Evolutionary conservation across 1,284 basidiomycete species (phyloP).

Genomic region (Tylopilus sp.): DNA sequence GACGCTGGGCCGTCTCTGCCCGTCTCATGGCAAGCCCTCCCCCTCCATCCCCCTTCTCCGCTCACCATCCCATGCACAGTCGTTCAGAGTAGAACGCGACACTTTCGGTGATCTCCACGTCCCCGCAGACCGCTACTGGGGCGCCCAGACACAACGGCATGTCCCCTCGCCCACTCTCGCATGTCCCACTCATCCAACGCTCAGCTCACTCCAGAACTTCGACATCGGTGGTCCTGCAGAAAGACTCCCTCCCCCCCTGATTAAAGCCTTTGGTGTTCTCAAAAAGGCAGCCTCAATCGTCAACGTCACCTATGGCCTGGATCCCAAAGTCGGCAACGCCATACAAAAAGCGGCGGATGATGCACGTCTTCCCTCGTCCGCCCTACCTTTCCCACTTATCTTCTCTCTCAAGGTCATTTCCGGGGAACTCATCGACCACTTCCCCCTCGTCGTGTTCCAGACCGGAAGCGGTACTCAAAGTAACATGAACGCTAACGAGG

Average conservation of each 20-base stretch:
- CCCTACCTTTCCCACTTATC: conserved; percentile 5
- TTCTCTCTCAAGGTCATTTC: conserved; percentile 75
- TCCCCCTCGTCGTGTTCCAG: conserved; percentile 99
- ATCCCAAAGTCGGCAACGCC: conserved; percentile 83
- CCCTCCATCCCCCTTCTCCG: neutral
- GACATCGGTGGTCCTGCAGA: conserved; percentile 96
- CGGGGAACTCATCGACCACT: conserved; percentile 92
- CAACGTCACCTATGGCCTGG: conserved; percentile 89
- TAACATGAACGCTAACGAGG: conserved; percentile 99
- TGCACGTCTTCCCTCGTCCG: conserved; percentile 39
- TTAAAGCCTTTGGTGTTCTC: conserved; percentile 96
- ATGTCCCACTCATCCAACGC: conserved; percentile 7
- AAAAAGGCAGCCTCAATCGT: conserved; percentile 97
- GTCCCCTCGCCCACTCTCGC: neutral
- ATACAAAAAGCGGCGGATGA: conserved; percentile 96
- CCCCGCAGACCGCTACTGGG: conserved; percentile 95
- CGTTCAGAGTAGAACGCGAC: conserved; percentile 72
- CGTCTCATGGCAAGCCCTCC: conserved; percentile 44
- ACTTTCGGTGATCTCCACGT: conserved; percentile 94
- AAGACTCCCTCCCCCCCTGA: conserved; percentile 89
- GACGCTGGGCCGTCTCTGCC: conserved; percentile 38
- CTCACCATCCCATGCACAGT: conserved; percentile 35
- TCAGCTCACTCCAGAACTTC: conserved; percentile 93
- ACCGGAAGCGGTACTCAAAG: conserved; percentile 99
- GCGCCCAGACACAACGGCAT: conserved; percentile 95